Conservation (phyloP, 805 yeast genomes). For the Blastobotrys chiropterorum region DNA sequence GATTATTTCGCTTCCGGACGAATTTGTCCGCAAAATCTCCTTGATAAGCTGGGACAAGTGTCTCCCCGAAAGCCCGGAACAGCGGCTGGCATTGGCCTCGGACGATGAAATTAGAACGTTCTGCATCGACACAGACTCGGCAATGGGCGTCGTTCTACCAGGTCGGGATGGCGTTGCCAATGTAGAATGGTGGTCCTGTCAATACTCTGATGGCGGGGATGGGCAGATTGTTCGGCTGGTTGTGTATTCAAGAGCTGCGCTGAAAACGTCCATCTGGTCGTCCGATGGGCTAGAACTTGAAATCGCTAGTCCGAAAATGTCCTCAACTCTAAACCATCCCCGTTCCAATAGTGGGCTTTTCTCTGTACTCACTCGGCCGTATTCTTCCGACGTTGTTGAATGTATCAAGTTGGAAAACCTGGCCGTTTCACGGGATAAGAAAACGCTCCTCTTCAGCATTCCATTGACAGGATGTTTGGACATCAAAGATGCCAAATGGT, state of each 20-base stretch:
- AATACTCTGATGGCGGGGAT: slow-evolving; percentile 1
- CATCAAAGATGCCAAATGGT: slow-evolving; percentile 16
- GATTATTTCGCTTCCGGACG: slow-evolving; percentile 9
- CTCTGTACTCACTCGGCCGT: slow-evolving; percentile 11
- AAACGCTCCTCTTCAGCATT: background rate
- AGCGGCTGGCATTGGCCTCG: slow-evolving; percentile 17
- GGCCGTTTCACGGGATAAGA: background rate
- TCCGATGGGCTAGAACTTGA: slow-evolving; percentile 18
- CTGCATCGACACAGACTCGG: slow-evolving; percentile 6
- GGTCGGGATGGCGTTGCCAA: slow-evolving; percentile 11
- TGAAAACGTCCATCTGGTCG: slow-evolving; percentile 15
- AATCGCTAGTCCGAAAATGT: slow-evolving; percentile 11
- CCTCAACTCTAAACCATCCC: background rate
- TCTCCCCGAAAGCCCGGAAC: slow-evolving; percentile 10
- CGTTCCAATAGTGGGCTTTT: background rate
- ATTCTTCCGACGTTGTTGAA: slow-evolving; percentile 13
- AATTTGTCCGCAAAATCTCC: slow-evolving; percentile 10
- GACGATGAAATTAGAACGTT: slow-evolving; percentile 12
- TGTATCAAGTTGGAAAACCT: slow-evolving; percentile 1
- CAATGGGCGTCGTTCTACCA: slow-evolving; percentile 10
- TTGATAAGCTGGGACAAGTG: slow-evolving; percentile 17
- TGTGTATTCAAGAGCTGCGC: slow-evolving; percentile 7
- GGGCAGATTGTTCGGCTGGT: slow-evolving; percentile 15
- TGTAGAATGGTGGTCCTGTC: slow-evolving; percentile 16
- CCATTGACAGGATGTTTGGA: slow-evolving; percentile 13